phyloP scores from a whole-genome alignment of 345 rosid species.

The Nephelium lappaceum region DNA sequence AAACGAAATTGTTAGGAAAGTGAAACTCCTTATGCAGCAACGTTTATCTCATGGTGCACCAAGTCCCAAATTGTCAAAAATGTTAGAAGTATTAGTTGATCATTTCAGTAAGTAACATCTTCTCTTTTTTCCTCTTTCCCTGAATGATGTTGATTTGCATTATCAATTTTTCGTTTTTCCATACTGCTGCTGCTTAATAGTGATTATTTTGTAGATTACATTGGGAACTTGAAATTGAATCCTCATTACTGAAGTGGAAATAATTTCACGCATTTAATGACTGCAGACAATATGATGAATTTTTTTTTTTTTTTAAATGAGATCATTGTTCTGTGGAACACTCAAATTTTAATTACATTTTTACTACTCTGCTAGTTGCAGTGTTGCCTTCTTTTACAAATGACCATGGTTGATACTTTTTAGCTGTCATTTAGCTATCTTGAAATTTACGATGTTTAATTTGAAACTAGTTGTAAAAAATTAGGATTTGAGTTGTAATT shows the following conservation, averaged over 20 bases:
- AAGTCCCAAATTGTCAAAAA: constrained; percentile 86
- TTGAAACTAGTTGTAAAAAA: background rate
- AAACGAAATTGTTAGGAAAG: constrained; percentile 72
- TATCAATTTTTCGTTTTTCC: background rate
- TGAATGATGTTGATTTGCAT: constrained; percentile 16
- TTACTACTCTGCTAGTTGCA: background rate
- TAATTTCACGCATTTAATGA: background rate
- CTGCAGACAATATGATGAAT: background rate
- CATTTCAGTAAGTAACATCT: constrained; percentile 76
- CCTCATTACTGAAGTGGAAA: background rate
- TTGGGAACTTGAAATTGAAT: constrained; percentile 2
- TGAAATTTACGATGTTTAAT: background rate
- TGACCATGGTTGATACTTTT: background rate
- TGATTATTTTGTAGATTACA: background rate
- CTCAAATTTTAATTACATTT: background rate
- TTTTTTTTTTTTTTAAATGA: too few relatives aligned
- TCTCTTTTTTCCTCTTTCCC: constrained; percentile 20
- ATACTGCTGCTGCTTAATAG: constrained; percentile 8
- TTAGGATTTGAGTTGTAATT: background rate
- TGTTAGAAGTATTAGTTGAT: constrained; percentile 76
- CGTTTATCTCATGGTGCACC: constrained; percentile 85
- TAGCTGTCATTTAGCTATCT: background rate
- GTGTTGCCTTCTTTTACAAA: background rate
- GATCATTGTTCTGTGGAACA: background rate
- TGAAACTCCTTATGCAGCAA: constrained; percentile 79